Conservation (phyloP, 441 rosid species). For the Cnidoscolus chayamansa region DNA sequence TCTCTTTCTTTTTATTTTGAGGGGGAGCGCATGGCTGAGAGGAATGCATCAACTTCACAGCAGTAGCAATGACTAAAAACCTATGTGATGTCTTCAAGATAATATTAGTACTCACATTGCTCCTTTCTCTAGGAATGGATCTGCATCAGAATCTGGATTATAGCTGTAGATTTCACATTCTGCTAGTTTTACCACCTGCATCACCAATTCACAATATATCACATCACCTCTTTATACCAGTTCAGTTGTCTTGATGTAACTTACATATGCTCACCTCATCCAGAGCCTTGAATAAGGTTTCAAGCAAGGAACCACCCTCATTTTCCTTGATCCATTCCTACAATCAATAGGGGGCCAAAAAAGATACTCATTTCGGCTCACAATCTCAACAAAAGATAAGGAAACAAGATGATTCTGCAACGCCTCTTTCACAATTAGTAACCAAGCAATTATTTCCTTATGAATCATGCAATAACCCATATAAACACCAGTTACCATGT, state of each 20-base stretch:
- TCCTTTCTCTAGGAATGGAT: constrained; percentile 78
- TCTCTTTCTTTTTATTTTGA: neutral
- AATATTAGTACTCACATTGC: constrained; percentile 49
- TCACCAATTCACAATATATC: constrained; percentile 11
- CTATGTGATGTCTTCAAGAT: neutral
- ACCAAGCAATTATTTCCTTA: neutral
- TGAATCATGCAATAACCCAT: neutral
- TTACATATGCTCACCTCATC: constrained; percentile 65
- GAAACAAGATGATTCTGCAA: neutral
- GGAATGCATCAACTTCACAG: neutral
- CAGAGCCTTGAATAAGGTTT: constrained; percentile 66
- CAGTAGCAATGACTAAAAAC: neutral
- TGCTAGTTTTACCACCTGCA: constrained; percentile 79
- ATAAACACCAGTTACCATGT: neutral
- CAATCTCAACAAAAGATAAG: neutral
- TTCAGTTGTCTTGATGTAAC: constrained; percentile 18
- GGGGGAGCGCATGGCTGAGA: neutral
- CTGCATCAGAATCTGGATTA: constrained; percentile 72
- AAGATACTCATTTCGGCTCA: neutral
- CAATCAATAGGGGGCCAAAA: constrained; percentile 5
- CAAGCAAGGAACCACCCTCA: constrained; percentile 70
- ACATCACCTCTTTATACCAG: constrained; percentile 19
- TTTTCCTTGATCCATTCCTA: constrained; percentile 76
- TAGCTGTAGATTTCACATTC: constrained; percentile 92
- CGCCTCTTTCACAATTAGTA: neutral